Conservation (phyloP, 1,139 yeast species). For the Scheffersomyces illinoinensis region DNA sequence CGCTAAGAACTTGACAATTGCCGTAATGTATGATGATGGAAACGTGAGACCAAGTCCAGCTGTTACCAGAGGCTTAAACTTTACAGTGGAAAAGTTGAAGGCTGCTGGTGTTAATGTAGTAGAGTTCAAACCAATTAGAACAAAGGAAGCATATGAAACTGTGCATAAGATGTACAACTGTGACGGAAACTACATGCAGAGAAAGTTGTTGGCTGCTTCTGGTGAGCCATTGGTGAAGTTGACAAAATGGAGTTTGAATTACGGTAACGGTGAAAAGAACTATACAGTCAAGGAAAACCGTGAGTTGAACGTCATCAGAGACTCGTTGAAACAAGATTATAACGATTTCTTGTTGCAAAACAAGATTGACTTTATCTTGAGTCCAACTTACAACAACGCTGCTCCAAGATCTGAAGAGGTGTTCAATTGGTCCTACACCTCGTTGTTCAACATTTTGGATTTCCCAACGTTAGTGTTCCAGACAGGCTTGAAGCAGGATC, state of each 20-base stretch:
- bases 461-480: conserved; percentile 63
- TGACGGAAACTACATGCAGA: conserved; percentile 63
- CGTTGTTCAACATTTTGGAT: conserved; percentile 66
- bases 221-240: conserved; percentile 67
- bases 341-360: conserved; percentile 51
- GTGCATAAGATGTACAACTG: conserved; percentile 52
- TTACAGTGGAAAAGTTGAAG: conserved; percentile 15
- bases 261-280: conserved; percentile 55
- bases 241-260: conserved; percentile 59
- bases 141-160: conserved; percentile 51
- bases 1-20: conserved; percentile 28
- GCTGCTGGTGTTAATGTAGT: conserved; percentile 20
- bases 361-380: conserved; percentile 64
- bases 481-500: conserved; percentile 62
- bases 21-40: conserved; percentile 42
- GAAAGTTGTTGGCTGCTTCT: conserved; percentile 50
- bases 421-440: conserved; percentile 75
- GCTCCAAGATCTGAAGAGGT: conserved; percentile 70
- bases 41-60: conserved; percentile 55
- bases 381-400: conserved; percentile 70
- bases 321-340: conserved; percentile 55
- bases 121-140: conserved; percentile 52
- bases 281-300: conserved; percentile 48
- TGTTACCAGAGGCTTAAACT: conserved; percentile 32
- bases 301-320: conserved; percentile 50